phyloP scores from a whole-genome alignment of 1,139 yeast genomes.

The Yamadazyma triangularis region DNA sequence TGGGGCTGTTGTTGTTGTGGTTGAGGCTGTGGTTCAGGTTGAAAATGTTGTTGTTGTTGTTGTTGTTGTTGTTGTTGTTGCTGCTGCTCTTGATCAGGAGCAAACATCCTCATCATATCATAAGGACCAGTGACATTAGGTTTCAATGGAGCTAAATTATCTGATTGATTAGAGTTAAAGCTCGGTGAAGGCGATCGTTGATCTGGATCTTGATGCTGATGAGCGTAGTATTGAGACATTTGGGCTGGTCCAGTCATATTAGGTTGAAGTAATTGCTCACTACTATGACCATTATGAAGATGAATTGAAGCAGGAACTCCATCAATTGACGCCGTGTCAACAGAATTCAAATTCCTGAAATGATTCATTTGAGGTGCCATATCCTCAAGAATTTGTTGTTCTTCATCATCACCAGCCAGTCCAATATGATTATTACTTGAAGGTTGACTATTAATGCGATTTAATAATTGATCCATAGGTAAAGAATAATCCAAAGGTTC shows the following conservation, averaged over 20 bases:
- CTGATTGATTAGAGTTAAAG: conserved; percentile 1
- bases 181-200: too few relatives aligned
- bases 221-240: conserved; percentile 23
- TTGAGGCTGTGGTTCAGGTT: too few relatives aligned
- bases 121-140: conserved; percentile 31
- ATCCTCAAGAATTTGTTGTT: conserved; percentile 57
- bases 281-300: conserved; percentile 13
- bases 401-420: conserved; percentile 42
- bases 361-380: conserved; percentile 65
- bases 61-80: conserved; percentile 5
- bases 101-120: conserved; percentile 15
- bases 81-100: conserved; percentile 7
- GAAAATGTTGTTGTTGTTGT: too few relatives aligned
- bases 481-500: conserved; percentile 50
- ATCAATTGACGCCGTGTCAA: conserved; percentile 60
- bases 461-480: conserved; percentile 70
- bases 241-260: conserved; percentile 59
- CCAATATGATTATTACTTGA: conserved; percentile 13
- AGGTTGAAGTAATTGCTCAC: conserved; percentile 36
- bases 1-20: too few relatives aligned
- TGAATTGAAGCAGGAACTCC: conserved; percentile 54
- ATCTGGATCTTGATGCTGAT: conserved; percentile 2
- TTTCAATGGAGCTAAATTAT: conserved; percentile 14
- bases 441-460: too few relatives aligned
- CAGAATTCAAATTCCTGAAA: conserved; percentile 57